Evolutionary conservation across 2,329 filamentous ascomycete genomes (phyloP).

Genomic region (Penicillium sp.): DNA sequence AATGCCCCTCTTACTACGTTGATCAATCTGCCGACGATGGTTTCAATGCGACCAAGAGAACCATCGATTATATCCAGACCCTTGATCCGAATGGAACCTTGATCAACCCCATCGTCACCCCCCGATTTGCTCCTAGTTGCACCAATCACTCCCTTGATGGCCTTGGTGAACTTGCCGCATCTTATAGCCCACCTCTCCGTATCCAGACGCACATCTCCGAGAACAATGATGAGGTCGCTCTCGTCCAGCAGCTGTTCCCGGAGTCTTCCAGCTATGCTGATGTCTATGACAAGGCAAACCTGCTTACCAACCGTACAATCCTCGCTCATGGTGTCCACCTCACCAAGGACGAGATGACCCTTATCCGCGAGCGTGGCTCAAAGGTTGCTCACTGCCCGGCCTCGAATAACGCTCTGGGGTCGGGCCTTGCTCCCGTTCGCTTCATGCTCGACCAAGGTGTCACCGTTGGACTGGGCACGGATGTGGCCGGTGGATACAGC

Average conservation of each 20-base stretch:
- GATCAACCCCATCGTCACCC: constrained; percentile 78
- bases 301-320: constrained; percentile 74
- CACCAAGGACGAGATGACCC: constrained; percentile 64
- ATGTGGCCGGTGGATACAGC: constrained; percentile 86
- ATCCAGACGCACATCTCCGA: constrained; percentile 91
- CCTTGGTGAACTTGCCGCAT: constrained; percentile 67
- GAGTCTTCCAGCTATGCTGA: constrained; percentile 66
- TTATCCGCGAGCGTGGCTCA: constrained; percentile 64
- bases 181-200: constrained; percentile 61
- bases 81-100: constrained; percentile 68
- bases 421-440: constrained; percentile 76
- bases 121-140: constrained; percentile 63
- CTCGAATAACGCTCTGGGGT: constrained; percentile 76
- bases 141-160: constrained; percentile 57
- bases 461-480: constrained; percentile 83
- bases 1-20: constrained; percentile 76
- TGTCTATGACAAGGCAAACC: constrained; percentile 74
- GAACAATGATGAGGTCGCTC: constrained; percentile 71
- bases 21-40: constrained; percentile 68
- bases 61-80: constrained; percentile 65
- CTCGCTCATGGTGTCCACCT: constrained; percentile 86
- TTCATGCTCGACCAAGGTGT: constrained; percentile 75
- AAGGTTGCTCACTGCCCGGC: constrained; percentile 88
- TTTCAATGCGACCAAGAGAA: constrained; percentile 59
- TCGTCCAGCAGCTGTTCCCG: constrained; percentile 74